phyloP scores from a whole-genome alignment of 768 basidiomycete genomes.

The Mycena belliarum region DNA sequence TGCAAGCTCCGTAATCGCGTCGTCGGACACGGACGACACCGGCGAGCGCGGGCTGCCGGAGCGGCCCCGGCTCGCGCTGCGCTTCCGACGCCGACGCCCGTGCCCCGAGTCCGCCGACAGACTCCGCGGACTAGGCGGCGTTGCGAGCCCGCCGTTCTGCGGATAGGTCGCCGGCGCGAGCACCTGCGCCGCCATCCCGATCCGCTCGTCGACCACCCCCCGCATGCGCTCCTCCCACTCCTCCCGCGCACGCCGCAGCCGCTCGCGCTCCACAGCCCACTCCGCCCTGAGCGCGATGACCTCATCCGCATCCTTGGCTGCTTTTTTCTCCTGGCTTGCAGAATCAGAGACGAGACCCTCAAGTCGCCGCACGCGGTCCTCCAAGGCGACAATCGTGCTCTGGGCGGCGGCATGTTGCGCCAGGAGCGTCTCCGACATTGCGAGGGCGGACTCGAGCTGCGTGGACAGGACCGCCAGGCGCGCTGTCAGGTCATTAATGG shows the following conservation, averaged over 20 bases:
- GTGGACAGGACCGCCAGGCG: constrained; percentile 63
- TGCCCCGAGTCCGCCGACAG: constrained; percentile 55
- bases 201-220: constrained; percentile 31
- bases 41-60: constrained; percentile 35
- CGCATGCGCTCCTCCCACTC: constrained; percentile 76
- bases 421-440: constrained; percentile 72
- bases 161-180: constrained; percentile 8
- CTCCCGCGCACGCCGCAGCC: constrained; percentile 69
- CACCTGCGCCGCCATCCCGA: constrained; percentile 1
- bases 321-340: constrained; percentile 35
- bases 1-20: constrained; percentile 21
- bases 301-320: constrained; percentile 60
- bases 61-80: constrained; percentile 33
- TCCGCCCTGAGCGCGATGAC: constrained; percentile 61
- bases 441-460: constrained; percentile 76
- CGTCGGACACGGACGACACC: constrained; percentile 24
- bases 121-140: constrained; percentile 76
- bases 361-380: constrained; percentile 67
- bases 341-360: constrained; percentile 55
- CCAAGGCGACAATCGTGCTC: constrained; percentile 65
- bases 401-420: constrained; percentile 79
- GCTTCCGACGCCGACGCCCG: constrained; percentile 43
- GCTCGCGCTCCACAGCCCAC: constrained; percentile 80
- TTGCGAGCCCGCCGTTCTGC: constrained; percentile 61
- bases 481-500: constrained; percentile 58